Base-by-base conservation (phyloP, 768 basidiomycete species). In the Calocera cornea region DNA sequence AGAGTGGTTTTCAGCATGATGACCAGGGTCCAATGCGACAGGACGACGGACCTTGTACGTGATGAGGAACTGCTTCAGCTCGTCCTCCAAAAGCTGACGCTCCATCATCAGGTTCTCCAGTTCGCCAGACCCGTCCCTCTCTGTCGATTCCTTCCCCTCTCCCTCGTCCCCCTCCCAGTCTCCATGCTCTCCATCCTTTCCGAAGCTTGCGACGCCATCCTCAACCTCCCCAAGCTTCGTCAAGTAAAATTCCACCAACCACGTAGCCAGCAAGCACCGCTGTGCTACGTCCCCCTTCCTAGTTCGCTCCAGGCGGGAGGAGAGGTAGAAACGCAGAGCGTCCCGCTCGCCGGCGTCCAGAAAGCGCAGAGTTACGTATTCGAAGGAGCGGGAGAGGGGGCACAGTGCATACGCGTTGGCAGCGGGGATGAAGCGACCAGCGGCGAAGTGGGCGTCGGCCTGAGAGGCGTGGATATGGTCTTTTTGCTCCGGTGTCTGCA, bases 231-330 rank as follows among this genome's bases (percentile, higher is more conserved):
- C 95, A 76, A 91, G 93, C 79, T 97, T 98, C 77, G 90, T 90
- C 17, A 99, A 84, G 74, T 94, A 97, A 70, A 98, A 92, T 76
- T 99, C 97, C 34, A 97, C 88, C 14, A 99, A 85, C 97, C 97
- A 99, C 0, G 94, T 97, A 19, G 97, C 95, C 22, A 99, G 79
- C 87, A 98, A 93, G 88, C 94, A 94, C 41, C 97, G 84, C 75
- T 97, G 95, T 0, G 92, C 94, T 41, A 89, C 71, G 72, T 97
- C 93, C 95, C 82, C 84, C 78, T 90, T 94, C 67, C 85, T 83
- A 34, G 92, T 88, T 41, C 92, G 80, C 73, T 97, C 94, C 38
- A 99, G 79, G 64, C 92, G 83, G 12, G 92, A 89, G 33, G 90
- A 87, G 5, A 99, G 80, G 76, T 97, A 99, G 38, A 90, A 89